Conservation (phyloP, 192 early-diverging fungal species). For the Entomortierella lignicola region DNA sequence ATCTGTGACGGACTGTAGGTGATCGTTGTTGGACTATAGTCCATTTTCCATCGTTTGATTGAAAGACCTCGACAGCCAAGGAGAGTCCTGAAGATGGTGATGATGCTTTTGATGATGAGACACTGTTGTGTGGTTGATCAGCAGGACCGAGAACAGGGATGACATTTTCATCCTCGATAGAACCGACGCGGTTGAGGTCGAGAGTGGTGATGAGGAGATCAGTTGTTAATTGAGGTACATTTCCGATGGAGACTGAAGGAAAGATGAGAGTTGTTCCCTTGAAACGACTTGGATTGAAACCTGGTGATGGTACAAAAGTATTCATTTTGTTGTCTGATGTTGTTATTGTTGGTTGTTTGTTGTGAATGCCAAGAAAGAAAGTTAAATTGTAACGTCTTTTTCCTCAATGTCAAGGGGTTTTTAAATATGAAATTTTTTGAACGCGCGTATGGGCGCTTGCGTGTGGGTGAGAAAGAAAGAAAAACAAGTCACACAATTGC, state of each 20-base stretch:
- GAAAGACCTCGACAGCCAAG: slow-evolving; percentile 71
- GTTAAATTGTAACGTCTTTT: too few species aligned
- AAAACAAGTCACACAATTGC: too few species aligned
- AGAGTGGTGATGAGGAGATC: slow-evolving; percentile 78
- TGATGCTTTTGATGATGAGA: not conserved
- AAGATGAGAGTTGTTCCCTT: slow-evolving; percentile 56
- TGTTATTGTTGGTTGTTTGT: too few species aligned
- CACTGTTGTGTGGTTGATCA: slow-evolving; percentile 36
- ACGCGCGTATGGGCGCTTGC: too few species aligned
- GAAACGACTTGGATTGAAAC: slow-evolving; percentile 49
- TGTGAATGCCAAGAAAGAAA: too few species aligned
- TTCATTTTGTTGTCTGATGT: too few species aligned
- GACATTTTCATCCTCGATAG: slow-evolving; percentile 66
- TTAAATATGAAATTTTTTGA: too few species aligned
- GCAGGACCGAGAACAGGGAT: slow-evolving; percentile 69
- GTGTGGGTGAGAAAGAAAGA: too few species aligned
- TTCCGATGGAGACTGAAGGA: slow-evolving; percentile 81
- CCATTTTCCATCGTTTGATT: slow-evolving; percentile 69
- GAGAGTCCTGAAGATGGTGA: slow-evolving; percentile 54
- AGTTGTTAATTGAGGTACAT: slow-evolving; percentile 79
- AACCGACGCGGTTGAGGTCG: slow-evolving; percentile 67
- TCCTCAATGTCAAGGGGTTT: too few species aligned
- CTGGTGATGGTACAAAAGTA: slow-evolving; percentile 53
- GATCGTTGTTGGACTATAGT: slow-evolving; percentile 81
- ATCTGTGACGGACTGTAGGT: slow-evolving; percentile 64